Conservation (phyloP, 1,284 basidiomycete genomes). For the Leccinum subatratum region DNA sequence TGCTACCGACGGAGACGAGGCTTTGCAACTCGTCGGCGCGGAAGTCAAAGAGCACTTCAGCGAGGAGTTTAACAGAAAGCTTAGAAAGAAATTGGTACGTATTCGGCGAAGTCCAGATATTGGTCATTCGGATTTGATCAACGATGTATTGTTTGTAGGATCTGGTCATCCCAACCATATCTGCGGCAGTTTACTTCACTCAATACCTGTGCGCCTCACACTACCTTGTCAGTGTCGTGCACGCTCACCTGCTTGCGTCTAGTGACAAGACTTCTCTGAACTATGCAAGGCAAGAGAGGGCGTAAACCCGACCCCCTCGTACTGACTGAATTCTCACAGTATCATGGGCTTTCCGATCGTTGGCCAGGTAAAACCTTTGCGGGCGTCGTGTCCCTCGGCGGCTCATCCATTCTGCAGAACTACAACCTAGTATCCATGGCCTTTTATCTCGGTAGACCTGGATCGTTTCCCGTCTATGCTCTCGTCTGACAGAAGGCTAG, state of each 20-base stretch:
- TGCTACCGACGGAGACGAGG: constrained; percentile 49
- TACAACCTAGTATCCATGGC: constrained; percentile 66
- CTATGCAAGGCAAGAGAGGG: constrained; percentile 50
- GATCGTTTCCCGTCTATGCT: neutral
- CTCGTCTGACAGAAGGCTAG: constrained; percentile 29
- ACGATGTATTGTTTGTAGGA: constrained; percentile 37
- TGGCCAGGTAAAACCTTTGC: constrained; percentile 44
- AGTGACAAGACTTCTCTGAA: constrained; percentile 68
- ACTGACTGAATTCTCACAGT: constrained; percentile 31
- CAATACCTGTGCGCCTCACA: constrained; percentile 48
- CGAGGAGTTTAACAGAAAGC: constrained; percentile 55
- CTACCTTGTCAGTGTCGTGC: neutral
- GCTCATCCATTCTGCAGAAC: constrained; percentile 33
- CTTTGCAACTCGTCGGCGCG: constrained; percentile 52
- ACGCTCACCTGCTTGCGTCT: constrained; percentile 9
- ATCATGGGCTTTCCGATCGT: constrained; percentile 64
- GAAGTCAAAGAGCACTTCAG: constrained; percentile 50
- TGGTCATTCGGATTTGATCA: neutral
- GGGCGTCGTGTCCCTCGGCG: neutral
- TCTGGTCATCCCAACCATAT: constrained; percentile 53
- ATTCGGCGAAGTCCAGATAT: neutral
- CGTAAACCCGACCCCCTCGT: neutral
- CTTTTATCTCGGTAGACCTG: constrained; percentile 36
- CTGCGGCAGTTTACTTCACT: constrained; percentile 63
- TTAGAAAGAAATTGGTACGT: constrained; percentile 56